A percentile compares a stretch with the other conserved stretches of the same genome.
Evolutionary conservation across 2,329 filamentous ascomycete species (phyloP).

Genomic region (Fusarium dlaminii): DNA sequence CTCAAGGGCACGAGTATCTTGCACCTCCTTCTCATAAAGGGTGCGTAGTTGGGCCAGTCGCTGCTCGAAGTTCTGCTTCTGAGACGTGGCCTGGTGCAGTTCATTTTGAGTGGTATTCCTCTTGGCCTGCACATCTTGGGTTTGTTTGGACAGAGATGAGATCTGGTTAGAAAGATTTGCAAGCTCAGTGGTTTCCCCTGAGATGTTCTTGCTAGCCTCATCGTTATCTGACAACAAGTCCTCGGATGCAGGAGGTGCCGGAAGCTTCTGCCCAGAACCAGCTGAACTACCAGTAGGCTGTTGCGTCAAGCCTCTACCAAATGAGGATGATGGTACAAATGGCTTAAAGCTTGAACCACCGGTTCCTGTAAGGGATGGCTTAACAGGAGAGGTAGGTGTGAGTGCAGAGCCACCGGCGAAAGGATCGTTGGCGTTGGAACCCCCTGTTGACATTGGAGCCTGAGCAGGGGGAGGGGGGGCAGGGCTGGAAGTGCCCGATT

Average conservation of each 20-base stretch:
- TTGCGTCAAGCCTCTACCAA: conserved; percentile 82
- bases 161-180: conserved; percentile 98
- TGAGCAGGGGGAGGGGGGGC: conserved; percentile 67
- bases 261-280: conserved; percentile 43
- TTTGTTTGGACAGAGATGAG: conserved; percentile 87
- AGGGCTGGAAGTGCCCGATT: conserved; percentile 66
- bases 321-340: conserved; percentile 91
- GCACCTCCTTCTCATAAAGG: conserved; percentile 93
- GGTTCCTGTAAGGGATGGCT: conserved; percentile 57
- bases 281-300: conserved; percentile 76
- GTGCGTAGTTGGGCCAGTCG: conserved; percentile 85
- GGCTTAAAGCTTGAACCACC: conserved; percentile 75
- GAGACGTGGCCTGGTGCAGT: conserved; percentile 79
- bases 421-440: conserved; percentile 72
- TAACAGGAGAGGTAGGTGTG: conserved; percentile 64
- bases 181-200: conserved; percentile 88
- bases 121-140: conserved; percentile 90
- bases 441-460: conserved; percentile 75
- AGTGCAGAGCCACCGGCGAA: conserved; percentile 63
- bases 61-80: conserved; percentile 93
- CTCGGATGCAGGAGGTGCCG: conserved; percentile 67
- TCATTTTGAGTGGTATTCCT: conserved; percentile 82
- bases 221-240: conserved; percentile 93
- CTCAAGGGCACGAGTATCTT: conserved; percentile 84
- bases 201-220: conserved; percentile 87